Evolutionary conservation across 805 yeast species (phyloP).

Genomic region (Schwanniomyces yamadae): DNA sequence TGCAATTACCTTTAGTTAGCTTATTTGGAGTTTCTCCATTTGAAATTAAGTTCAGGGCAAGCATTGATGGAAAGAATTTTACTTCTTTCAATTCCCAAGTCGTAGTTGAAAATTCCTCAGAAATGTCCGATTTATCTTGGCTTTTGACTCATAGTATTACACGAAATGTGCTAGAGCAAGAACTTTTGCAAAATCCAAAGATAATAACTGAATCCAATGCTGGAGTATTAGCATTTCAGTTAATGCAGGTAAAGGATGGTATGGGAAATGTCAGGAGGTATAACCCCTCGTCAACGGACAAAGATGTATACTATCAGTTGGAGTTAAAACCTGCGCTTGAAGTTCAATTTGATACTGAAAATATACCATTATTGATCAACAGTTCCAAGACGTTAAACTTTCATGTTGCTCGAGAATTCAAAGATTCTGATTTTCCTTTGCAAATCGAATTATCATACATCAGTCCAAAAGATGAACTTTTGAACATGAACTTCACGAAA

Average conservation of each 20-base stretch:
- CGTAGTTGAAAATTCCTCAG: conserved; percentile 7
- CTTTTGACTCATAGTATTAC: conserved; percentile 19
- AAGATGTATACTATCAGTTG: conserved; percentile 31
- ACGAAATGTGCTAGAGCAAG: conserved; percentile 36
- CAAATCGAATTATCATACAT: conserved; percentile 32
- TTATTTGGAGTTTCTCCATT: conserved; percentile 77
- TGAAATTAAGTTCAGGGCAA: conserved; percentile 23
- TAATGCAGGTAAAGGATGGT: conserved; percentile 31
- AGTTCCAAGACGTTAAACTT: conserved; percentile 14
- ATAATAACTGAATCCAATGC: conserved; percentile 16
- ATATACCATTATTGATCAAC: conserved; percentile 22
- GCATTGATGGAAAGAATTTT: conserved; percentile 23
- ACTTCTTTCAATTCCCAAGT: conserved; percentile 24
- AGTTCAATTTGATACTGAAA: conserved; percentile 19
- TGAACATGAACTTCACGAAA: conserved; percentile 18
- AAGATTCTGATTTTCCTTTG: conserved; percentile 46
- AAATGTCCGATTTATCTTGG: conserved; percentile 38
- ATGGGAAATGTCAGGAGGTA: conserved; percentile 32
- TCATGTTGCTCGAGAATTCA: conserved; percentile 16
- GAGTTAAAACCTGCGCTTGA: conserved; percentile 26
- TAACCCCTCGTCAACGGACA: conserved; percentile 37
- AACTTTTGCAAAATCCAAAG: conserved; percentile 27
- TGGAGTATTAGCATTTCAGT: conserved; percentile 33
- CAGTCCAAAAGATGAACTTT: conserved; percentile 22
- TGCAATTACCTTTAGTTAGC: conserved; percentile 49